These are phyloP conservation scores for Gastrolobium villosum DNA, from an alignment of 306 rosid species.

Conservation along the genomic window DNA sequence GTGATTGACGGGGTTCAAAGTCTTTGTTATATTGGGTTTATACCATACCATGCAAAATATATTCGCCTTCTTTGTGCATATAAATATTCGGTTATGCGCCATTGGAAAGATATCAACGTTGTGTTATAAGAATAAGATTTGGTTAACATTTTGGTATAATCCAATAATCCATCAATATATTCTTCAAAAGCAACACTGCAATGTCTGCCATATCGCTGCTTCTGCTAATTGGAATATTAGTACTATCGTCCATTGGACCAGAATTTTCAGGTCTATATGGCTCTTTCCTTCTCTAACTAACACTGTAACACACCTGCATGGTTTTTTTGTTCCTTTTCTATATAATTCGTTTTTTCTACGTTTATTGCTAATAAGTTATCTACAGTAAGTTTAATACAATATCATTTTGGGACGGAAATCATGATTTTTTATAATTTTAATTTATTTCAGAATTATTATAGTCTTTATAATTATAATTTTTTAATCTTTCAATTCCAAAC, in stretches of 20 bases:
- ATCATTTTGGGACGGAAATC: too few relatives aligned
- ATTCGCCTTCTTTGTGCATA: slow-evolving; percentile 6
- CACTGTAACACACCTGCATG: background rate
- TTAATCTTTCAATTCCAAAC: too few relatives aligned
- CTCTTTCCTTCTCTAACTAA: background rate
- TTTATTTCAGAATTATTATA: too few relatives aligned
- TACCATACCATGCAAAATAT: background rate
- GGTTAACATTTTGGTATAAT: background rate
- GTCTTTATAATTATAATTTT: too few relatives aligned
- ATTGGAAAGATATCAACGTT: too few relatives aligned
- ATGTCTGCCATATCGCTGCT: slow-evolving; percentile 21
- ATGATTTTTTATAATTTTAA: too few relatives aligned
- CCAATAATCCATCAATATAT: background rate
- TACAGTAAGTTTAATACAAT: too few relatives aligned
- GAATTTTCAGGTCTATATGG: slow-evolving; percentile 2
- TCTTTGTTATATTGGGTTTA: background rate
- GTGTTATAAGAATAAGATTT: background rate
- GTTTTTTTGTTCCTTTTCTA: background rate
- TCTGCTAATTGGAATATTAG: slow-evolving; percentile 22
- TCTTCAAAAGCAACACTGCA: slow-evolving; percentile 6
- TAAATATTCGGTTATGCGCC: slow-evolving; percentile 28
- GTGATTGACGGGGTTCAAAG: slow-evolving; percentile 43
- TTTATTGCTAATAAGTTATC: too few relatives aligned
- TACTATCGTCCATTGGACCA: slow-evolving; percentile 30
- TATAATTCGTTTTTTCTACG: too few relatives aligned